Base-by-base conservation (phyloP, 2,329 filamentous ascomycete species). In the Alternaria conjuncta region DNA sequence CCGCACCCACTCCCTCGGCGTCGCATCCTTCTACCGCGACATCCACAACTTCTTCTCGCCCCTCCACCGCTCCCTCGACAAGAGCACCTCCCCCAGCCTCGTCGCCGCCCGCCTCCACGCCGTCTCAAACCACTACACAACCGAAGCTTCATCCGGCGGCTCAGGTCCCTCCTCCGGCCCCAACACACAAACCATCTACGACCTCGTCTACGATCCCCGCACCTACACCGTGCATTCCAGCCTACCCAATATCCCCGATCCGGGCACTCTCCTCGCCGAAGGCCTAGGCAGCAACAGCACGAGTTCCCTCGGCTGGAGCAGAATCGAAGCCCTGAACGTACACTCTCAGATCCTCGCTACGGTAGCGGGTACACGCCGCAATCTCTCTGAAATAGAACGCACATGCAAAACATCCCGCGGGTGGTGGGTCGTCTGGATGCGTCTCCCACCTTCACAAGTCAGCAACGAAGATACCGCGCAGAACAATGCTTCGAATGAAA, bases 361-460 rank as follows among this genome's bases (percentile, higher is more conserved):
- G 0, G 82, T 88, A 55, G 74, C 78, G n/a, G 82, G 83, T 61
- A 88, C 87, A 2, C 81, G 84, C 3, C 77, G 71, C 23, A 68
- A 64, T 4, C 56, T 69, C 7, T 65, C 61, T 7, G 87, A 90
- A 64, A 80, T 86, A 7, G 88, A 90, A 70, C 82, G 86, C 30
- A 89, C 86, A 1, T 86, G 85, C 75, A 90, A 90, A 76, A 90
- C 88, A 0, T 84, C 79, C 46, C 84, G 88, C n/a, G 87, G 87
- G 7, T 90, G 88, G 88, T 90, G 88, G 88, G 83, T 90, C 3
- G 85, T 89, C 21, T 90, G 88, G 88, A 85, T 90, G 76, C 83
- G 86, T 9, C 76, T 89, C 0, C 77, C 78, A 0, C 77, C 78
- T 4, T 77, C 75, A 0, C 63, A 70, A 10, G 45, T 51, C 47